Conservation (phyloP, 1,139 yeast genomes). For the Debaryomycetaceae sp. region DNA sequence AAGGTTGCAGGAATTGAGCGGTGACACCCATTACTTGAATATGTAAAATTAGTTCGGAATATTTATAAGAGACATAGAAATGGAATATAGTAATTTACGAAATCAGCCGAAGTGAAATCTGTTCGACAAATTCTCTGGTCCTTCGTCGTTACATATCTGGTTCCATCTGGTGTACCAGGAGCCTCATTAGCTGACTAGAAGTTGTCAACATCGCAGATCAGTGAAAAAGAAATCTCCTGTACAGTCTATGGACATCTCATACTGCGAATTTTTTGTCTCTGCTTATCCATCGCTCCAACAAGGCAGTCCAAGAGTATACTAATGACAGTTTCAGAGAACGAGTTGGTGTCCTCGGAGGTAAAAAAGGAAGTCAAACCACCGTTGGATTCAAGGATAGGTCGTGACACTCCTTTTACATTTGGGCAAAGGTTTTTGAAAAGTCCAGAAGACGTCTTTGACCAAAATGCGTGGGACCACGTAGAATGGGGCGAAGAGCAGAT, state of each 20-base stretch:
- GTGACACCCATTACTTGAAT: conserved; percentile 33
- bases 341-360: background rate
- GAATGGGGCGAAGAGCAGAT: conserved; percentile 96
- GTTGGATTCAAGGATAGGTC: conserved; percentile 61
- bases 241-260: background rate
- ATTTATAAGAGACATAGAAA: no score
- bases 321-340: background rate
- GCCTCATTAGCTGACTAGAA: no score
- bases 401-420: conserved; percentile 86
- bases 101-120: no score
- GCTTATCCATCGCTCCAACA: background rate
- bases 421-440: conserved; percentile 78
- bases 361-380: conserved; percentile 25
- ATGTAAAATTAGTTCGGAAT: conserved; percentile 1
- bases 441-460: conserved; percentile 81
- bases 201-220: background rate
- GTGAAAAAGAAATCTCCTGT: background rate
- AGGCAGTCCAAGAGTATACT: background rate
- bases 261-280: background rate
- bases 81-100: no score
- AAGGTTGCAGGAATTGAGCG: conserved; percentile 45
- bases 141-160: no score
- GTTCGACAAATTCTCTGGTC: no score
- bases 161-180: no score
- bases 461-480: conserved; percentile 97